Base-by-base conservation (phyloP, 345 rosid genomes). In the Dovyalis caffra region DNA sequence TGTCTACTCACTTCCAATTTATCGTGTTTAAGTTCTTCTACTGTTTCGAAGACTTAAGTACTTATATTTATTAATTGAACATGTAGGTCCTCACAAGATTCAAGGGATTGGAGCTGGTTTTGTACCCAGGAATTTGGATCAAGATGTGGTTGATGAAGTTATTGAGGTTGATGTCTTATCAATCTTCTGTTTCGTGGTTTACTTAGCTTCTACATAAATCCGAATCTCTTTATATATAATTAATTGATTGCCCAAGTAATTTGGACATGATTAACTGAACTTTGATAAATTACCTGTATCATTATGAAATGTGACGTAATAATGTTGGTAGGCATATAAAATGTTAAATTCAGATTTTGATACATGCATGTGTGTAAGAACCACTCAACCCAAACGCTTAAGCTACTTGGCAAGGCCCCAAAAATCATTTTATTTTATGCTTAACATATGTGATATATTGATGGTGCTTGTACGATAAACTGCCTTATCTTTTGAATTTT, bases 31-130 rank as follows among this genome's bases (percentile, higher is more conserved):
- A n/a, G 65, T 6, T 76, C 21, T 20, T 66, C 38, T 66, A 28
- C 69, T 69, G 4, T 6, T 9, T 53, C 23, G 34, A 37, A 45
- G 64, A 31, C 63, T 60, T 49, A 69, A 60, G 16, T 35, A 20
- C 63, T 40, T 23, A 64, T 58, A 23, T 69, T 66, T 68, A 29
- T 74, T 53, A 11, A 49, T 75, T 67, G 64, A 43, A 81, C 78
- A 47, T 79, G 64, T 81, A 95, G 99, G 99, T 75, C 99, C 97
- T 79, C 99, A 95, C 91, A 92, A 95, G 86, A 95, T 95, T 89
- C 97, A 95, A 86, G 99, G 99, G 74, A 95, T 95, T 69, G 99
- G 99, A 83, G 99, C 99, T 65, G 99, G 99, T 74, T 95, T 95
- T 83, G 85, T 95, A 58, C 99, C 99, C 61, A 80, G 86, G 81